Conservation (phyloP, 441 rosid genomes). For the Metrosideros polymorpha region DNA sequence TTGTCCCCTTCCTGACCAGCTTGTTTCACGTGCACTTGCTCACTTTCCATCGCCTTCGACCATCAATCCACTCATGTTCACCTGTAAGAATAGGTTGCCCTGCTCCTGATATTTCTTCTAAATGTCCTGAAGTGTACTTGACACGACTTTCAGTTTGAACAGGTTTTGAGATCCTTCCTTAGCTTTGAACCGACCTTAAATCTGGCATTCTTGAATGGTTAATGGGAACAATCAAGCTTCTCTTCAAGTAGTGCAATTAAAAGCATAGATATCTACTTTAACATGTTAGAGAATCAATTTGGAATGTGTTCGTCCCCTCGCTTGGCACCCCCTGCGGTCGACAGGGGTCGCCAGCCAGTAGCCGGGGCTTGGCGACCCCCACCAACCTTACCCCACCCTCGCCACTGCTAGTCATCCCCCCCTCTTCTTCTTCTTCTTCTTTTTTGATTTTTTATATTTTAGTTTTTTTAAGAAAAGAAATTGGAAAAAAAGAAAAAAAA, state of each 20-base stretch:
- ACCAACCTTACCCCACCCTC: too few relatives aligned
- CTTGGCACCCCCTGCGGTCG: too few relatives aligned
- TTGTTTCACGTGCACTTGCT: background rate
- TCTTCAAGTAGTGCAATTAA: background rate
- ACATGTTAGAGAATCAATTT: too few relatives aligned
- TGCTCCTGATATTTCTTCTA: background rate
- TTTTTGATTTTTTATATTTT: too few relatives aligned
- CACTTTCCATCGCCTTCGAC: background rate
- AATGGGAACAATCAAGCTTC: background rate
- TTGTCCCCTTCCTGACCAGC: background rate
- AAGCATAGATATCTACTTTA: background rate
- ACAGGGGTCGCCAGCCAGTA: too few relatives aligned
- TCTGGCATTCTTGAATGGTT: background rate
- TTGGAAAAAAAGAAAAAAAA: too few relatives aligned
- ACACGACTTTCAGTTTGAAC: background rate
- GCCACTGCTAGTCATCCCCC: too few relatives aligned
- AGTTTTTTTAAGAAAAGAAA: too few relatives aligned
- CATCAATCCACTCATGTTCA: background rate
- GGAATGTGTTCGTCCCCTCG: too few relatives aligned
- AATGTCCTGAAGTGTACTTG: background rate
- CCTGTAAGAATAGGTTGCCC: background rate
- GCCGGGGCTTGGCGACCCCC: too few relatives aligned
- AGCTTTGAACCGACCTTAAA: background rate
- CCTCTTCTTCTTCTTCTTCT: too few relatives aligned
- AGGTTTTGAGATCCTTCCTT: background rate